Evolutionary conservation across 345 rosid genomes (phyloP).

Genomic region (Heritiera littoralis): DNA sequence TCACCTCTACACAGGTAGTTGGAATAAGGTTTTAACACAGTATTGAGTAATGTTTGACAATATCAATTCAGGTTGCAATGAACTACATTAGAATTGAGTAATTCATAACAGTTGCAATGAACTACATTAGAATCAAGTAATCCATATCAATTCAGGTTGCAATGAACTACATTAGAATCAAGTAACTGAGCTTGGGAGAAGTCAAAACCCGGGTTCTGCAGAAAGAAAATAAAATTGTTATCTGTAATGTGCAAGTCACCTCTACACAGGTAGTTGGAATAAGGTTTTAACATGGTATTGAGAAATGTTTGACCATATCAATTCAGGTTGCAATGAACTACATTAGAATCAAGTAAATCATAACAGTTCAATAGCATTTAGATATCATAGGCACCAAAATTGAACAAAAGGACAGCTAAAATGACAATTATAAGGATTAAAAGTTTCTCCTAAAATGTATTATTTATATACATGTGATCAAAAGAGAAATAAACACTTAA

Average conservation of each 20-base stretch:
- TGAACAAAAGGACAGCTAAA: not conserved
- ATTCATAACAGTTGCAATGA: no score
- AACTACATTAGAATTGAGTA: not conserved
- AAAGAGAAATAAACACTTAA: not conserved
- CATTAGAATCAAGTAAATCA: not conserved
- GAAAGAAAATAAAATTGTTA: slow-evolving; percentile 3
- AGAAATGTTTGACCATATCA: not conserved
- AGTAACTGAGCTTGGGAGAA: slow-evolving; percentile 90
- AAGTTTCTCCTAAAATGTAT: not conserved
- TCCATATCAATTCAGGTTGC: no score
- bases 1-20: not conserved
- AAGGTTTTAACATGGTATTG: not conserved
- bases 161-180: no score
- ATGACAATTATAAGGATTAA: not conserved
- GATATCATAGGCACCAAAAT: no score
- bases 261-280: not conserved
- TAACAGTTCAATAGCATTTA: not conserved
- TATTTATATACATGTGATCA: not conserved
- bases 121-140: no score
- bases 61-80: not conserved
- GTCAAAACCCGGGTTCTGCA: slow-evolving; percentile 96
- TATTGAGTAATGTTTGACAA: not conserved
- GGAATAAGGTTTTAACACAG: not conserved
- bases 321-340: not conserved
- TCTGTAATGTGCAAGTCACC: not conserved